Percentiles rank a stretch among this genome's conserved stretches.
phyloP scores from a whole-genome alignment of 257 asterid genomes.

The Nicotiana tabacum region DNA sequence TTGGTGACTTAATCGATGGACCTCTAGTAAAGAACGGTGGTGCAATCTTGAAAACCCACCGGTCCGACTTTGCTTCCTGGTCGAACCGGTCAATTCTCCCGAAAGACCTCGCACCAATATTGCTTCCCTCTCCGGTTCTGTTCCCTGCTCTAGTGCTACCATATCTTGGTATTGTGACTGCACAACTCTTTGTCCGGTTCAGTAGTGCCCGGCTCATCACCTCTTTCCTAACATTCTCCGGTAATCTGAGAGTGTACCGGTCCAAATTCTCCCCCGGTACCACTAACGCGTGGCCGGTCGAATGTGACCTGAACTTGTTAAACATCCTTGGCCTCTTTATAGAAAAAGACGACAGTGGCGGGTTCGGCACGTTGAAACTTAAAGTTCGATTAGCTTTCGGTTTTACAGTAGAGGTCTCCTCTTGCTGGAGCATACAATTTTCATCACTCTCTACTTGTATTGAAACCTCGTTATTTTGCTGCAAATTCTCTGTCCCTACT shows the following conservation, averaged over 20 bases:
- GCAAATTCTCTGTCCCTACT: background rate
- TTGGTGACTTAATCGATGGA: too few relatives aligned
- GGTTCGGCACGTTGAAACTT: constrained; percentile 24
- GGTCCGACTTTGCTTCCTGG: too few relatives aligned
- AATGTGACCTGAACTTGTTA: too few relatives aligned
- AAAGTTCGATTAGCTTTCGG: constrained; percentile 21
- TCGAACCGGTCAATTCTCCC: too few relatives aligned
- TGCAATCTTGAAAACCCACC: too few relatives aligned
- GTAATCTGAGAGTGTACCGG: too few relatives aligned
- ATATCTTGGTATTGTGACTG: constrained; percentile 26
- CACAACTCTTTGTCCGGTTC: constrained; percentile 43
- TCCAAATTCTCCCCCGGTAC: too few relatives aligned
- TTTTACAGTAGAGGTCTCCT: background rate
- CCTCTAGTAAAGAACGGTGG: too few relatives aligned
- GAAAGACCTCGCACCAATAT: background rate
- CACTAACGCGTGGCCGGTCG: too few relatives aligned
- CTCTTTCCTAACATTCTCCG: too few relatives aligned
- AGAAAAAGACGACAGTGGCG: constrained; percentile 42
- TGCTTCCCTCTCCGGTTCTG: constrained; percentile 48
- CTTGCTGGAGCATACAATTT: background rate
- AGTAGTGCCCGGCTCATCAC: too few relatives aligned
- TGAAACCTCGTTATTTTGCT: constrained; percentile 20
- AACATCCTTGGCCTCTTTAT: constrained; percentile 11
- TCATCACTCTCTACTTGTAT: constrained; percentile 33
- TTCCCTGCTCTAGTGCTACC: constrained; percentile 43